Conservation (phyloP, 345 rosid genomes). For the Camelina laxa region DNA sequence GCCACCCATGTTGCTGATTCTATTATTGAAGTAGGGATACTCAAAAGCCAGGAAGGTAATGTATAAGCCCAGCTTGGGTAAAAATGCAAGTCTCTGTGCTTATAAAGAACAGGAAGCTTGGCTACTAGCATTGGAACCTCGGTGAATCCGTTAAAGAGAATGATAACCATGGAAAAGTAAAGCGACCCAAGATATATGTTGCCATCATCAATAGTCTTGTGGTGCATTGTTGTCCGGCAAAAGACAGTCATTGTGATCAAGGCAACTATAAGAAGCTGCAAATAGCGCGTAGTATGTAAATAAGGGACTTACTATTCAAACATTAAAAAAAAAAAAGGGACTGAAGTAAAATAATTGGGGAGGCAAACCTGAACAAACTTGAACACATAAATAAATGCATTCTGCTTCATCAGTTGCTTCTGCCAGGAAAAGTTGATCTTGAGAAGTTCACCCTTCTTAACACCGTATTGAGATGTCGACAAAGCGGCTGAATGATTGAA, state of each 20-base stretch:
- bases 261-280: conserved; percentile 93
- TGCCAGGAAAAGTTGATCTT: conserved; percentile 85
- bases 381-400: conserved; percentile 89
- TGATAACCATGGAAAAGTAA: conserved; percentile 96
- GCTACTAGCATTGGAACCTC: conserved; percentile 97
- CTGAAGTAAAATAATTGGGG: neutral
- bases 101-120: conserved; percentile 95
- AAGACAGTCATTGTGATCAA: conserved; percentile 96
- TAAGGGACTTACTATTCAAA: neutral
- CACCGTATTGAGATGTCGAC: conserved; percentile 73
- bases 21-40: conserved; percentile 82
- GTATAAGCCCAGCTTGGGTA: conserved; percentile 98
- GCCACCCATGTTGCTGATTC: conserved; percentile 98
- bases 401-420: conserved; percentile 84
- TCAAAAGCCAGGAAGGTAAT: conserved; percentile 88
- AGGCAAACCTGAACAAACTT: conserved; percentile 86
- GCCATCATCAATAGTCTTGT: conserved; percentile 80
- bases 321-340: conserved; percentile 3
- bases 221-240: conserved; percentile 85
- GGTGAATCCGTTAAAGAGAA: conserved; percentile 96
- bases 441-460: conserved; percentile 71
- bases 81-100: conserved; percentile 92
- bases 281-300: conserved; percentile 30
- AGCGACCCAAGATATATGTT: conserved; percentile 83
- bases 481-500: conserved; percentile 94